Percentiles rank a stretch among this genome's conserved stretches.
phyloP scores from a whole-genome alignment of 1,139 yeast species.

The Pichia sp. region DNA sequence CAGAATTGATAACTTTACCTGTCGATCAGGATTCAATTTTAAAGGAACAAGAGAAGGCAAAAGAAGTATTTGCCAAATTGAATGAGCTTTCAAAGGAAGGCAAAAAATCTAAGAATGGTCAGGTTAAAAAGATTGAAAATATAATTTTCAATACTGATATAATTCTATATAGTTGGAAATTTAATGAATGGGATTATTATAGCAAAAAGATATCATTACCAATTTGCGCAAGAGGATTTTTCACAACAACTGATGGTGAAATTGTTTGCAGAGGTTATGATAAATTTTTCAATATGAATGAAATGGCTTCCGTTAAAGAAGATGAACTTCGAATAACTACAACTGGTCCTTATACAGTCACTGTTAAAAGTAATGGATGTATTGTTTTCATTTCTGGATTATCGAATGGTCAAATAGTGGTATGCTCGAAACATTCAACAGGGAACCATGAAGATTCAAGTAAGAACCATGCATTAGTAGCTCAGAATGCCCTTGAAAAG shows the following conservation, averaged over 20 bases:
- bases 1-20: background rate
- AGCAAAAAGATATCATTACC: constrained; percentile 52
- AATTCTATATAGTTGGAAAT: constrained; percentile 59
- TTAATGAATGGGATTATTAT: constrained; percentile 83
- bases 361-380: constrained; percentile 91
- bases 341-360: constrained; percentile 69
- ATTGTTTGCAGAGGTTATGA: constrained; percentile 87
- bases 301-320: constrained; percentile 48
- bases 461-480: constrained; percentile 71
- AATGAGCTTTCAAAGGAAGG: constrained; percentile 3
- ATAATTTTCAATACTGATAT: constrained; percentile 27
- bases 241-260: constrained; percentile 44
- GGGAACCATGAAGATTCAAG: constrained; percentile 51
- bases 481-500: constrained; percentile 47
- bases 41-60: background rate
- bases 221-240: constrained; percentile 75
- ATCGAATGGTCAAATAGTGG: constrained; percentile 62
- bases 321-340: constrained; percentile 40
- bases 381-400: constrained; percentile 78
- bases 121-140: constrained; percentile 31
- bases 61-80: background rate
- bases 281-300: constrained; percentile 82
- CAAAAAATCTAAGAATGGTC: constrained; percentile 18
- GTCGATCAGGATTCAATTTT: background rate
- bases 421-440: constrained; percentile 85